A percentile compares a stretch with the other conserved stretches of the same genome.
Evolutionary conservation across 192 early-diverging fungal species (phyloP).

Genomic region (Lunasporangiospora selenospora): DNA sequence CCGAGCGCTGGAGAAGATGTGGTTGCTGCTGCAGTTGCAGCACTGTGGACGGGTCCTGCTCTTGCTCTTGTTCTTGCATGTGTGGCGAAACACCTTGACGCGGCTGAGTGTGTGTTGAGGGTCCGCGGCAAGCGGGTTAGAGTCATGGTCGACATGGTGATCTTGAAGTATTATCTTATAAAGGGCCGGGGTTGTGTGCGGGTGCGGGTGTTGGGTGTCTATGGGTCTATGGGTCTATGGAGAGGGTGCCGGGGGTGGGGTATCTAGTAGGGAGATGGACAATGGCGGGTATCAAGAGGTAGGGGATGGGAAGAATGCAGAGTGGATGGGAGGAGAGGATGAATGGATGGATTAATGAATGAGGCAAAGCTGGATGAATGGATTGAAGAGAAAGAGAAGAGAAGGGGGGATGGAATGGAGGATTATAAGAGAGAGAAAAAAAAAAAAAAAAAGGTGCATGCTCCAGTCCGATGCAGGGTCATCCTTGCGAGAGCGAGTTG

Average conservation of each 20-base stretch:
- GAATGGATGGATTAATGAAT: neutral
- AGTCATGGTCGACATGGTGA: no score
- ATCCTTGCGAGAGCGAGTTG: no score
- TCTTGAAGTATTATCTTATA: no score
- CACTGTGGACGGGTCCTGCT: no score
- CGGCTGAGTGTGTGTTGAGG: neutral
- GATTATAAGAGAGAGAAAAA: neutral
- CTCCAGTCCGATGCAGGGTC: no score
- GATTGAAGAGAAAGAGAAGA: neutral
- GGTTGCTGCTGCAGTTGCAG: neutral
- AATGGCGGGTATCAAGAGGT: neutral
- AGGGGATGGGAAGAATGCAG: neutral
- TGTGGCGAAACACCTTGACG: neutral
- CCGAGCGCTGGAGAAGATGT: constrained; percentile 32
- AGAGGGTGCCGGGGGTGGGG: neutral
- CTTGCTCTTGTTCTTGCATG: no score
- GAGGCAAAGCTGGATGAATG: neutral
- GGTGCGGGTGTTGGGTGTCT: neutral
- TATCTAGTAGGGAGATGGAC: neutral
- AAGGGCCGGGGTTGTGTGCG: neutral
- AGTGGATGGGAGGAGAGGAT: neutral
- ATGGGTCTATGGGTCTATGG: neutral
- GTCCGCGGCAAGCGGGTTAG: no score
- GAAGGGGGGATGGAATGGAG: neutral
- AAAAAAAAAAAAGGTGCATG: neutral